phyloP scores from a whole-genome alignment of 2,329 filamentous ascomycete species.

The Epichloe coenophiala region DNA sequence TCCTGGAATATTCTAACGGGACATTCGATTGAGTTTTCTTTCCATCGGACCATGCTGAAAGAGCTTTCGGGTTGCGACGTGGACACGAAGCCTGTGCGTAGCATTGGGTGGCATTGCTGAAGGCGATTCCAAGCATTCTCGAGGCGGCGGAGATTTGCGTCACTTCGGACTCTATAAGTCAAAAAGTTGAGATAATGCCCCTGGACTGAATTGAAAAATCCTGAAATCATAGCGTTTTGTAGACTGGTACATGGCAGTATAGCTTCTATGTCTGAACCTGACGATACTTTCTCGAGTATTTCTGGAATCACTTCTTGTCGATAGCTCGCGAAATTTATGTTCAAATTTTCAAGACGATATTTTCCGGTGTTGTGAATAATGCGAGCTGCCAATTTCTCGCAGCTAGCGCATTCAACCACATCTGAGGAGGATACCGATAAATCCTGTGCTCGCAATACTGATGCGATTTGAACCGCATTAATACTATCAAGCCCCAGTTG shows the following conservation, averaged over 20 bases:
- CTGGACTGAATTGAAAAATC: slow-evolving; percentile 55
- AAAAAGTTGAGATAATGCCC: slow-evolving; percentile 65
- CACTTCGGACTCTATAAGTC: slow-evolving; percentile 33
- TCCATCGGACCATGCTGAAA: slow-evolving; percentile 64
- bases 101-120: slow-evolving; percentile 48
- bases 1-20: slow-evolving; percentile 7
- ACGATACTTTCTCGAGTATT: slow-evolving; percentile 11
- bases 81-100: slow-evolving; percentile 61
- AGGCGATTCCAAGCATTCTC: slow-evolving; percentile 45
- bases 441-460: slow-evolving; percentile 46
- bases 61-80: slow-evolving; percentile 45
- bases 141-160: slow-evolving; percentile 28
- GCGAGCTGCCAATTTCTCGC: slow-evolving; percentile 23
- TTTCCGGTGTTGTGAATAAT: slow-evolving; percentile 9
- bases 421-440: slow-evolving; percentile 52
- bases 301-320: slow-evolving; percentile 16
- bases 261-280: slow-evolving; percentile 31
- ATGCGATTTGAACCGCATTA: slow-evolving; percentile 66
- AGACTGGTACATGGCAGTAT: slow-evolving; percentile 67
- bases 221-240: slow-evolving; percentile 67
- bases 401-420: slow-evolving; percentile 51
- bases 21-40: not conserved
- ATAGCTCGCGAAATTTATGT: slow-evolving; percentile 28
- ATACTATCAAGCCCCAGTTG: slow-evolving; percentile 87
- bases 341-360: not conserved